Evolutionary conservation across 1,284 basidiomycete genomes (phyloP), one percentile per base, ranked within the genome.

Genomic region (Tranzscheliella williamsii): DNA sequence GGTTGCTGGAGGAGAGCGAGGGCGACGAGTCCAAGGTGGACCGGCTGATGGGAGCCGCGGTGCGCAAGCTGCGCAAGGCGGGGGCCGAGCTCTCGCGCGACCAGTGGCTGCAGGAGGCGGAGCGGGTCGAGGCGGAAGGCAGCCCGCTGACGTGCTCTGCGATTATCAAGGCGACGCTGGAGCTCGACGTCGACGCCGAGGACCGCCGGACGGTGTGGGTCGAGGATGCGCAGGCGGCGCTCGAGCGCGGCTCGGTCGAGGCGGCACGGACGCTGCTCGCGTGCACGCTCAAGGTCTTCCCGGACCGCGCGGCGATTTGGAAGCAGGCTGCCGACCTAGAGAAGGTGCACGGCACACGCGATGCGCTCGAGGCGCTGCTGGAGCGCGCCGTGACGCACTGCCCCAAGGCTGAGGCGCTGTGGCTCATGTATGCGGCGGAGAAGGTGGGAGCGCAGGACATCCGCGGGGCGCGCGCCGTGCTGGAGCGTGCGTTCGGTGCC

Each of bases 361-460:
- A 89, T 56, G 86, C 87, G 13, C 82, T 96, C n/a, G 86, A 91
- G 68, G 85, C 85, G 1, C 84, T 97, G 2, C 83, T 97, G 30
- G 83, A 83, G 40, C 84, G 87, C 32, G 92, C 93, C 0, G 90
- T 94, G 16, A 82, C 87, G 46, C 86, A 89, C 74, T 94, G 91
- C 73, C 93, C 94, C 1, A 89, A 92, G 64, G 91, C 91, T 1
- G 94, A 98, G 78, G 87, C 91, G 0, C 82, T 98, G 1, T 98
- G 95, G 94, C 84, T 98, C 35, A 93, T 95, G 89, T 86, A 88
- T 45, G 94, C 94, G 3, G 93, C 95, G 79, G 91, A 96, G 80
- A 90, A 90, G 74, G 94, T 91, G 90, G 76, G 90, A 9, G 85
- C 85, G 8, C 26, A 38, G 3, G 90, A 98, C 72, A 87, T 97